Percentiles rank a stretch among this genome's conserved stretches.
Evolutionary conservation across 139 green algal species (phyloP).

Genomic region (Volvox reticuliferus): DNA sequence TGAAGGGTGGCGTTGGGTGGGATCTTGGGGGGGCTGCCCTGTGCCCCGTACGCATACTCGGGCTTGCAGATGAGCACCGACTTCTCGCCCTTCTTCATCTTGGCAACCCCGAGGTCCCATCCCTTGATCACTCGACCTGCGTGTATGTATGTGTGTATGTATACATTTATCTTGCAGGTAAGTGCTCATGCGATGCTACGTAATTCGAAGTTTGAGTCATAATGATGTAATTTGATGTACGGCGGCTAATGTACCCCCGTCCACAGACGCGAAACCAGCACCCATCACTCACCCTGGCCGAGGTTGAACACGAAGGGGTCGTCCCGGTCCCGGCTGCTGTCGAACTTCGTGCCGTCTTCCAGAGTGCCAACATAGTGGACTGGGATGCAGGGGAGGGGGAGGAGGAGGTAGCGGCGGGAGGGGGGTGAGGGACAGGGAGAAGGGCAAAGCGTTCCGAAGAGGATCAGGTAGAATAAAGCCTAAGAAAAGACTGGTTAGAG

Average conservation of each 20-base stretch:
- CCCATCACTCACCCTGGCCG: slow-evolving; percentile 67
- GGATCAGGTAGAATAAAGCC: too few species aligned
- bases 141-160: too few species aligned
- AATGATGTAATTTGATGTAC: too few species aligned
- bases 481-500: too few species aligned
- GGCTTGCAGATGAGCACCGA: slow-evolving; percentile 77
- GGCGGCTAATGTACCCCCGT: too few species aligned
- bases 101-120: slow-evolving; percentile 94
- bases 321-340: slow-evolving; percentile 87
- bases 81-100: slow-evolving; percentile 96
- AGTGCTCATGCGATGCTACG: too few species aligned
- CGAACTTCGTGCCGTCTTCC: slow-evolving; percentile 94
- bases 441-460: too few species aligned
- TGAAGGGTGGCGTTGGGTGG: slow-evolving; percentile 91
- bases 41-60: slow-evolving; percentile 95
- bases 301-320: slow-evolving; percentile 93
- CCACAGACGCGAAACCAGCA: too few species aligned
- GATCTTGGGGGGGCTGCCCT: slow-evolving; percentile 91
- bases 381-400: slow-evolving; percentile 48
- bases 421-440: not conserved
- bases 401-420: not conserved
- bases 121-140: slow-evolving; percentile 95
- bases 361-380: slow-evolving; percentile 98
- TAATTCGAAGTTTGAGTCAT: too few species aligned
- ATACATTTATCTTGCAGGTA: too few species aligned